Conservation (phyloP, 2,329 filamentous ascomycete species). For the Colletotrichum siamense region DNA sequence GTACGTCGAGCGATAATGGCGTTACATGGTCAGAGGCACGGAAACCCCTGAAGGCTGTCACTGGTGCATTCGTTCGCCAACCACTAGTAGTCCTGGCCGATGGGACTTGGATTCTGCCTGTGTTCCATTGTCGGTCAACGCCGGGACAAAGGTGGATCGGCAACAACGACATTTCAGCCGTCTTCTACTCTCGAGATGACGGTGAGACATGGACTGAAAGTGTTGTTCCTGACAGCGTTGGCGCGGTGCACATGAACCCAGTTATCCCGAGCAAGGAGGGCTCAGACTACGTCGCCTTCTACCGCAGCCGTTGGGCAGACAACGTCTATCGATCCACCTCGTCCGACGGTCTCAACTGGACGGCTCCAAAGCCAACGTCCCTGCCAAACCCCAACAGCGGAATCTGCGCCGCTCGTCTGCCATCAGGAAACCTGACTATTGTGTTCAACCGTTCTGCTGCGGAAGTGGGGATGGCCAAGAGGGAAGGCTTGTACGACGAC, state of each 20-base stretch:
- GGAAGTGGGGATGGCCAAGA: slow-evolving; percentile 33
- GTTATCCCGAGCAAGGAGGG: slow-evolving; percentile 28
- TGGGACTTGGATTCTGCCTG: slow-evolving; percentile 45
- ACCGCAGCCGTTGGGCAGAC: slow-evolving; percentile 50
- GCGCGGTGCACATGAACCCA: slow-evolving; percentile 51
- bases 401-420: slow-evolving; percentile 39
- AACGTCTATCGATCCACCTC: slow-evolving; percentile 46
- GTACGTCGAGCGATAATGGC: slow-evolving; percentile 39
- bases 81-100: slow-evolving; percentile 40
- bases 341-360: slow-evolving; percentile 42
- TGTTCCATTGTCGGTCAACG: slow-evolving; percentile 46
- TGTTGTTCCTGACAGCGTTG: slow-evolving; percentile 38
- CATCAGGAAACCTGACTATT: slow-evolving; percentile 38
- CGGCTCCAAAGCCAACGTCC: slow-evolving; percentile 33
- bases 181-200: slow-evolving; percentile 40
- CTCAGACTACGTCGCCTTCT: slow-evolving; percentile 39
- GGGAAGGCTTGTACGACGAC: slow-evolving; percentile 49
- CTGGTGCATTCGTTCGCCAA: slow-evolving; percentile 46
- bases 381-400: slow-evolving; percentile 51
- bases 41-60: slow-evolving; percentile 34
- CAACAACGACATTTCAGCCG: slow-evolving; percentile 45
- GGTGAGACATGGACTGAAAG: slow-evolving; percentile 45
- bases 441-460: slow-evolving; percentile 47
- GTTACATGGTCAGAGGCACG: slow-evolving; percentile 38
- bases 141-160: slow-evolving; percentile 48